Percentiles rank a stretch among this genome's conserved stretches.
Conservation (phyloP, 805 yeast genomes). For the Blastobotrys terrestris region DNA sequence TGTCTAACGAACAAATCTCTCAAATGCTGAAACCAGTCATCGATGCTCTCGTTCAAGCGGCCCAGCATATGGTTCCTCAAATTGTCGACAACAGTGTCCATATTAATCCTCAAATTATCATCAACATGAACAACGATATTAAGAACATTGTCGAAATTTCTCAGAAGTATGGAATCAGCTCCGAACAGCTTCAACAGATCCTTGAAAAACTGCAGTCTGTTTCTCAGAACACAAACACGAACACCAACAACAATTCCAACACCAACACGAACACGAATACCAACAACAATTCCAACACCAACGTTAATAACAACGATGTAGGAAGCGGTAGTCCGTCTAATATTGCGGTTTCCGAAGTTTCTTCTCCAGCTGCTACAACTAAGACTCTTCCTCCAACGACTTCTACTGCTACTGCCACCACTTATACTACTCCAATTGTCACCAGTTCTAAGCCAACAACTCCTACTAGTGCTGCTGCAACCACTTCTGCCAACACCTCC, state of each 20-base stretch:
- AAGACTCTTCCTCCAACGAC: not conserved
- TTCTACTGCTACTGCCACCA: not conserved
- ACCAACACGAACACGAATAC: not conserved
- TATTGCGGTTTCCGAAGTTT: no score
- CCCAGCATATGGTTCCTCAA: not conserved
- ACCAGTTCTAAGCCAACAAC: not conserved
- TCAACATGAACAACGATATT: not conserved
- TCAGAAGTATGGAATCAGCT: not conserved
- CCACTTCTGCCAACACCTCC: not conserved
- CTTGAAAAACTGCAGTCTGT: not conserved
- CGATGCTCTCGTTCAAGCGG: not conserved
- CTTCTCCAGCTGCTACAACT: not conserved
- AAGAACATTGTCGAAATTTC: not conserved
- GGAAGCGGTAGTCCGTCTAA: no score
- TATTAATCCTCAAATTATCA: not conserved
- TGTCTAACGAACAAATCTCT: not conserved
- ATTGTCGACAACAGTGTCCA: not conserved
- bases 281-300: not conserved
- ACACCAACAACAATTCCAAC: not conserved
- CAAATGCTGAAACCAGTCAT: not conserved
- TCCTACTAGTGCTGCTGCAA: not conserved
- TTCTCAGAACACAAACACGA: not conserved
- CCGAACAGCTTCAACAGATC: not conserved
- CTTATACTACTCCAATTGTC: not conserved
- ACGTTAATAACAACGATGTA: not conserved